phyloP scores from a whole-genome alignment of 2,329 filamentous ascomycete species.

The Talaromyces sp. region DNA sequence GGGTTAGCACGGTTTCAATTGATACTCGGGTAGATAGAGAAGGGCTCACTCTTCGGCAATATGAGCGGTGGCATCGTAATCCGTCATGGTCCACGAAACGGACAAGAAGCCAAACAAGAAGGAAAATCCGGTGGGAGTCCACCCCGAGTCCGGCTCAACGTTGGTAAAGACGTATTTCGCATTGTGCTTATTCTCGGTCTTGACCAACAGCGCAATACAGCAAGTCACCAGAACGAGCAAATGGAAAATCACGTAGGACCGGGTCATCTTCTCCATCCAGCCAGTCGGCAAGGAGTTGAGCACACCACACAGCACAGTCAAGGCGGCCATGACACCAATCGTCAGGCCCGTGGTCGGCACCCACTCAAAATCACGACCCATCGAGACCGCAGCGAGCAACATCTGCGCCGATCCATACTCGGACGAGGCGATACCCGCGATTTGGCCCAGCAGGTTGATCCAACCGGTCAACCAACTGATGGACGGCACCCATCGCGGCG shows the following conservation, averaged over 20 bases:
- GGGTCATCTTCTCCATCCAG: slow-evolving; percentile 57
- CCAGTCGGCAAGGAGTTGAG: slow-evolving; percentile 56
- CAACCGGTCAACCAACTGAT: slow-evolving; percentile 52
- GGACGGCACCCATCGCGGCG: slow-evolving; percentile 46
- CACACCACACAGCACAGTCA: slow-evolving; percentile 50
- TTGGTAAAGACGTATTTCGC: slow-evolving; percentile 55
- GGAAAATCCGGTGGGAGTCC: slow-evolving; percentile 53
- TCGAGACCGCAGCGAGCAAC: slow-evolving; percentile 37
- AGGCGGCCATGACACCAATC: slow-evolving; percentile 54
- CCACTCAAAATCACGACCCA: slow-evolving; percentile 38
- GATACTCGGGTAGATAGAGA: background rate
- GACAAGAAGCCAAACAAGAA: slow-evolving; percentile 60
- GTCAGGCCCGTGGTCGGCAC: slow-evolving; percentile 45
- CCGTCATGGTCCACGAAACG: slow-evolving; percentile 60
- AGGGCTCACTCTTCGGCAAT: slow-evolving; percentile 49
- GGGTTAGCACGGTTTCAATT: slow-evolving; percentile 21
- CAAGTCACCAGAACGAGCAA: slow-evolving; percentile 46
- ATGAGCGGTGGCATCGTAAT: slow-evolving; percentile 48
- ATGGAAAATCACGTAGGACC: slow-evolving; percentile 55
- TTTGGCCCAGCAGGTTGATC: slow-evolving; percentile 52
- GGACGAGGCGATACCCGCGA: slow-evolving; percentile 54
- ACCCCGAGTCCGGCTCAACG: slow-evolving; percentile 51
- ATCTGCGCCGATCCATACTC: slow-evolving; percentile 57
- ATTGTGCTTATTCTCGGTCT: slow-evolving; percentile 41
- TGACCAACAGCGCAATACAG: slow-evolving; percentile 50